phyloP scores from a whole-genome alignment of 352 stramenopile species.

The Pythium sp. region DNA sequence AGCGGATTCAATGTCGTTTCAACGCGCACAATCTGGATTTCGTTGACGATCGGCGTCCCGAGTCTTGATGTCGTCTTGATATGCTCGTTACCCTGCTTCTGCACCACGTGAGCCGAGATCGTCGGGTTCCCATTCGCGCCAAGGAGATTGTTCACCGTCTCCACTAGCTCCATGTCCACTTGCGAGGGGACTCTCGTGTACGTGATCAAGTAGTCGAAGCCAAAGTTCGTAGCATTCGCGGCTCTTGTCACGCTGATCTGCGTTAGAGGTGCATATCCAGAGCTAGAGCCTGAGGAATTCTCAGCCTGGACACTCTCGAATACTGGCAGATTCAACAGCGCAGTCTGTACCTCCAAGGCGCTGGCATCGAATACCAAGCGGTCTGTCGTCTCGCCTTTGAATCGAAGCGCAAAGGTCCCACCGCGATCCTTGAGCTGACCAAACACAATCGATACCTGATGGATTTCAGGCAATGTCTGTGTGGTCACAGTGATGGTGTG shows the following conservation, averaged over 20 bases:
- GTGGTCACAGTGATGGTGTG: constrained; percentile 88
- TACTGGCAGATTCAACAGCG: constrained; percentile 57
- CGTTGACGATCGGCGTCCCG: constrained; percentile 60
- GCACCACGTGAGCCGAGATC: constrained; percentile 25
- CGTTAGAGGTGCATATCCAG: not conserved
- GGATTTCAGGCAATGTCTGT: constrained; percentile 72
- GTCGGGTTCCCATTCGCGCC: constrained; percentile 43
- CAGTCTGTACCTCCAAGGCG: constrained; percentile 55
- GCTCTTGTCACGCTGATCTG: constrained; percentile 50
- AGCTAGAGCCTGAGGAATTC: not conserved
- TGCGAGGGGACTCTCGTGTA: constrained; percentile 43
- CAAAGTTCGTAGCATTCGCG: constrained; percentile 47
- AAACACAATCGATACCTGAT: constrained; percentile 83
- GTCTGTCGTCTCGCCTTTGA: constrained; percentile 59
- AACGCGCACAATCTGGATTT: constrained; percentile 65
- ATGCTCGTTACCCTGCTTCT: constrained; percentile 50
- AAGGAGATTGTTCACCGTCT: constrained; percentile 66
- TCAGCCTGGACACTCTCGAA: constrained; percentile 21
- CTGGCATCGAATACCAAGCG: constrained; percentile 82
- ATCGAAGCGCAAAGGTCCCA: constrained; percentile 79
- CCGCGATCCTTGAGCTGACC: constrained; percentile 58
- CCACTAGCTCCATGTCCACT: constrained; percentile 31
- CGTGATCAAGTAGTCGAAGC: constrained; percentile 77
- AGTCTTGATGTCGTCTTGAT: constrained; percentile 64
- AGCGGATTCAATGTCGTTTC: constrained; percentile 33